Conservation (phyloP, 495 filamentous ascomycete genomes). For the Corynascus novoguineensis region DNA sequence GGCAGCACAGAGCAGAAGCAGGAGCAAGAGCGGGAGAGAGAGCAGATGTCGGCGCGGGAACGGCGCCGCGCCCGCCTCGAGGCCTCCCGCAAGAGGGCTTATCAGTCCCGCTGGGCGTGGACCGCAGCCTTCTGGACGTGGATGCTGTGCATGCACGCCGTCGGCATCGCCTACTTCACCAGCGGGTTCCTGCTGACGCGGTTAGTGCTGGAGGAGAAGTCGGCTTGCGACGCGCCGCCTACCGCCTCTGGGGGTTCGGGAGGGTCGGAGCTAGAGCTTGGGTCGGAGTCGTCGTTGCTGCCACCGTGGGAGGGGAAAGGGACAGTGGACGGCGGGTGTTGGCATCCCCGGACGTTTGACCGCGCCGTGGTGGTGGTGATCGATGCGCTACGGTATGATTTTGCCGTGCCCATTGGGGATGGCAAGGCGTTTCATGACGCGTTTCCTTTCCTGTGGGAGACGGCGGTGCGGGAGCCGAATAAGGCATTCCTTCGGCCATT, state of each 20-base stretch:
- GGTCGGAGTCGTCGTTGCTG: slow-evolving; percentile 30
- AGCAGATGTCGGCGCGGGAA: slow-evolving; percentile 24
- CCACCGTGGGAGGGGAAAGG: slow-evolving; percentile 39
- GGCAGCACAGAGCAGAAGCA: background rate
- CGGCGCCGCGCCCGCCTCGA: slow-evolving; percentile 37
- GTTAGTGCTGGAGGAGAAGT: slow-evolving; percentile 82
- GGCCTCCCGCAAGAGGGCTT: slow-evolving; percentile 35
- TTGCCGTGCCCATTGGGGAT: slow-evolving; percentile 74
- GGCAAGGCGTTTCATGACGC: slow-evolving; percentile 72
- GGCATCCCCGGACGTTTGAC: slow-evolving; percentile 89
- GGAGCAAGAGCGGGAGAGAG: slow-evolving; percentile 5
- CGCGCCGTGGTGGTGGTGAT: slow-evolving; percentile 88
- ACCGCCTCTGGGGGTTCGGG: slow-evolving; percentile 28
- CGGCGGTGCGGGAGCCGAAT: slow-evolving; percentile 60
- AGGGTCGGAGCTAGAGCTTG: background rate
- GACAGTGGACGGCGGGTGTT: slow-evolving; percentile 67
- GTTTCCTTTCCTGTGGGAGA: slow-evolving; percentile 79
- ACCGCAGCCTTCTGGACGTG: slow-evolving; percentile 48
- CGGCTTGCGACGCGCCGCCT: slow-evolving; percentile 70
- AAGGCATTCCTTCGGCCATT: slow-evolving; percentile 91
- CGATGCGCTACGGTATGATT: slow-evolving; percentile 94
- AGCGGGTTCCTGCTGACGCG: slow-evolving; percentile 95
- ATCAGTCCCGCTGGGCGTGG: slow-evolving; percentile 44
- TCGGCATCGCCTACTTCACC: slow-evolving; percentile 87
- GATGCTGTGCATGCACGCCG: slow-evolving; percentile 62